phyloP scores from a whole-genome alignment of 176 grass and related monocot genomes.

The Puccinellia tenuiflora region DNA sequence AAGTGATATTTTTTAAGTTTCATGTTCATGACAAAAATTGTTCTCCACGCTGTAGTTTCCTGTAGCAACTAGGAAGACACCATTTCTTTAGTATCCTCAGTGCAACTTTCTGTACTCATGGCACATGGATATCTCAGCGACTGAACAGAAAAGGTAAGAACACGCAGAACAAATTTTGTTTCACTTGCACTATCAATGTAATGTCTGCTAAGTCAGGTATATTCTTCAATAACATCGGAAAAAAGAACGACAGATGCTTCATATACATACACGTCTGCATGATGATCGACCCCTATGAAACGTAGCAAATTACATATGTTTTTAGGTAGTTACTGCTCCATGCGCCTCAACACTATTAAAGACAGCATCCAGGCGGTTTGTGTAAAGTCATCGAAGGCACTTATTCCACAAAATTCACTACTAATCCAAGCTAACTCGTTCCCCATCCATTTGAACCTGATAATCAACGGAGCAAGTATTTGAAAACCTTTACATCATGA shows the following conservation, averaged over 20 bases:
- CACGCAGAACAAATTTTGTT: neutral
- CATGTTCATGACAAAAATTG: too few relatives aligned
- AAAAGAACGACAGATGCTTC: neutral
- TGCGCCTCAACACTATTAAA: neutral
- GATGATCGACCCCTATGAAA: conserved; percentile 23
- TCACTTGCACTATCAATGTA: neutral
- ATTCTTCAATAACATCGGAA: neutral
- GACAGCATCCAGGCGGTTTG: conserved; percentile 17
- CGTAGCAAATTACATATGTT: conserved; percentile 21
- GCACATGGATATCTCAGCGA: neutral
- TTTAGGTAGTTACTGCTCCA: conserved; percentile 20
- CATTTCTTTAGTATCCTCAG: neutral
- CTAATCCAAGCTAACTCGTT: neutral
- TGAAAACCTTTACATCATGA: conserved; percentile 13
- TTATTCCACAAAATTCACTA: conserved; percentile 50
- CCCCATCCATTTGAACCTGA: conserved; percentile 3
- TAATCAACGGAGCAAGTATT: conserved; percentile 8
- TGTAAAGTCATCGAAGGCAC: conserved; percentile 28
- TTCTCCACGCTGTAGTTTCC: too few relatives aligned
- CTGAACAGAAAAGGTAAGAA: neutral
- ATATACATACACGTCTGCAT: conserved; percentile 41
- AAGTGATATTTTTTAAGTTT: too few relatives aligned
- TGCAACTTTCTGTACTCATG: neutral
- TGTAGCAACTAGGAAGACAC: too few relatives aligned
- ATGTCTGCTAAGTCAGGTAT: conserved; percentile 10